Evolutionary conservation across 2,329 filamentous ascomycete species (phyloP).

Genomic region (Podosphaera xanthii): DNA sequence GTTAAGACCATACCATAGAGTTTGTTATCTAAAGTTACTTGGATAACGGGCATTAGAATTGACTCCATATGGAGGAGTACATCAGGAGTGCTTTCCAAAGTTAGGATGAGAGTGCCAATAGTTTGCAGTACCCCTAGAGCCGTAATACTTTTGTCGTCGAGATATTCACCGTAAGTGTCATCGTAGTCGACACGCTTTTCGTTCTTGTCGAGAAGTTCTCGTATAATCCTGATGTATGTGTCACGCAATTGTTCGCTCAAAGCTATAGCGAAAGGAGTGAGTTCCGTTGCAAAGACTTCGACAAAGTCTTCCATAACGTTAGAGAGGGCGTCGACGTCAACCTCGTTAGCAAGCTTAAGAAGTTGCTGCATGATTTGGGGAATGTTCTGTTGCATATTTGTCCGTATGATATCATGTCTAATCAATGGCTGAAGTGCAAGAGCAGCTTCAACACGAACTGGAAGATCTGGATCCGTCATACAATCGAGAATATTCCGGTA

Average conservation of each 20-base stretch:
- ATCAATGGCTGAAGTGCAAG: constrained; percentile 89
- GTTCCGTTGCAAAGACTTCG: constrained; percentile 88
- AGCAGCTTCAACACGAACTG: constrained; percentile 82
- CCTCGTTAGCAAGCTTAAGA: constrained; percentile 89
- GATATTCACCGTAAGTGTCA: constrained; percentile 66
- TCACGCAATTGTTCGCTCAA: constrained; percentile 88
- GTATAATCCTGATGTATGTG: constrained; percentile 82
- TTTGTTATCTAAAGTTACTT: constrained; percentile 90
- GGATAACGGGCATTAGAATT: constrained; percentile 91
- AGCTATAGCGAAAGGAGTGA: constrained; percentile 91
- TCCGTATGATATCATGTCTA: constrained; percentile 78
- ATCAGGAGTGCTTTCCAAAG: constrained; percentile 88
- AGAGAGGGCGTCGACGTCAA: constrained; percentile 86
- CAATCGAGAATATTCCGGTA: constrained; percentile 93
- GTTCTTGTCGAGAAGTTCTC: constrained; percentile 76
- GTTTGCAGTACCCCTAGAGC: constrained; percentile 90
- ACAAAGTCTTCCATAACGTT: constrained; percentile 99
- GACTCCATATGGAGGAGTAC: constrained; percentile 86
- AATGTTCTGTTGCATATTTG: constrained; percentile 92
- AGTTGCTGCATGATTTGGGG: constrained; percentile 99
- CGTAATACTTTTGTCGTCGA: constrained; percentile 97
- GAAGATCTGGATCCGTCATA: constrained; percentile 83
- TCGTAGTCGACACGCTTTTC: constrained; percentile 45
- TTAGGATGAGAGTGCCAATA: constrained; percentile 90
- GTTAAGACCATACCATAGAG: constrained; percentile 45